These are phyloP conservation scores for Kuraishia borneana DNA, from an alignment of 805 yeast genomes.

Conservation along the genomic window DNA sequence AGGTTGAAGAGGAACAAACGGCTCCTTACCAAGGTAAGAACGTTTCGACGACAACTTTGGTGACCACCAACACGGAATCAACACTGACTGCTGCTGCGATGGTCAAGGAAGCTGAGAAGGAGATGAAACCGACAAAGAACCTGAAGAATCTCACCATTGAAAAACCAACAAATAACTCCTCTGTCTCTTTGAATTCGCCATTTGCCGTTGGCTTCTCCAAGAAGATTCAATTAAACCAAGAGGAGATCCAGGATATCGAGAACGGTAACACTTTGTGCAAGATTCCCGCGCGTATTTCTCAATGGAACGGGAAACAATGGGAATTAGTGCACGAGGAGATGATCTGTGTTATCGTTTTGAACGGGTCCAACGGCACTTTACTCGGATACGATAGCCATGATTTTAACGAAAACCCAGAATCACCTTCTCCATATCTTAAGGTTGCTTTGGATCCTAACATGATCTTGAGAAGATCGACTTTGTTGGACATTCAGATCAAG, in stretches of 20 bases:
- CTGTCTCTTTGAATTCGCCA: conserved; percentile 4
- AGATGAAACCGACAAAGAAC: neutral
- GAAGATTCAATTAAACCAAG: conserved; percentile 2
- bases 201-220: conserved; percentile 4
- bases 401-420: neutral
- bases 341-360: conserved; percentile 2
- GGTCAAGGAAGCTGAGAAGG: neutral
- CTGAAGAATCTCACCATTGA: neutral
- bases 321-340: conserved; percentile 7
- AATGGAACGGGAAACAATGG: conserved; percentile 18
- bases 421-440: conserved; percentile 6
- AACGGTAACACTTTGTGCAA: conserved; percentile 6
- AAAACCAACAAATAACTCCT: neutral
- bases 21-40: neutral
- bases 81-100: conserved; percentile 1
- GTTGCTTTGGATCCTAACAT: conserved; percentile 8
- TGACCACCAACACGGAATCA: conserved; percentile 1
- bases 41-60: conserved; percentile 2
- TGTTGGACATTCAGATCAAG: conserved; percentile 11
- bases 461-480: conserved; percentile 9
- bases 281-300: conserved; percentile 13
- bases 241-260: conserved; percentile 1
- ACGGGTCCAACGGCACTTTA: conserved; percentile 3
- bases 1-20: neutral
- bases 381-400: conserved; percentile 3